These are phyloP conservation scores for Aspergillus viridinutans DNA, from an alignment of 2,329 filamentous ascomycete genomes.

Conservation along the genomic window DNA sequence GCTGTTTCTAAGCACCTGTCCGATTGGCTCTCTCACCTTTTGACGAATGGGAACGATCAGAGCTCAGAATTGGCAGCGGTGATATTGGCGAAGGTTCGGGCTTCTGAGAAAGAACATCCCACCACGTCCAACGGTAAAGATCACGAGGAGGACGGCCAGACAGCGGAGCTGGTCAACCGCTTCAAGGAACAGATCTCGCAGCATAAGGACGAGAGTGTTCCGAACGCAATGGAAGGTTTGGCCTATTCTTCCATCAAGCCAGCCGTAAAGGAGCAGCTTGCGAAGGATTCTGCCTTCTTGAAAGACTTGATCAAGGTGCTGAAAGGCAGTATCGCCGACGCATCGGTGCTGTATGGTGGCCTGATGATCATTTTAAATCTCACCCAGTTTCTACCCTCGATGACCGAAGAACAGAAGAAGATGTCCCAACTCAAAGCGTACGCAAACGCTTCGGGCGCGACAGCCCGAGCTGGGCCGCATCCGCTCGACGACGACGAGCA, in stretches of 20 bases:
- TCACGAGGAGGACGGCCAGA: conserved; percentile 42
- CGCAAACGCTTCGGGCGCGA: conserved; percentile 76
- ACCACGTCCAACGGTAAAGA: conserved; percentile 28
- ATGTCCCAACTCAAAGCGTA: conserved; percentile 92
- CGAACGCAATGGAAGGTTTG: conserved; percentile 80
- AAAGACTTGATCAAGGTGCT: conserved; percentile 58
- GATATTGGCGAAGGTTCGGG: conserved; percentile 63
- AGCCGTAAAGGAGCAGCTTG: conserved; percentile 76
- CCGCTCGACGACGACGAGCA: conserved; percentile 71
- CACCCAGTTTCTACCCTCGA: conserved; percentile 69
- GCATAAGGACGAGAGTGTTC: conserved; percentile 52
- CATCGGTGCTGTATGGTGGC: conserved; percentile 75
- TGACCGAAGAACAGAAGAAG: conserved; percentile 87
- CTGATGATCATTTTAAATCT: conserved; percentile 83
- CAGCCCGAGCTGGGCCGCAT: conserved; percentile 56
- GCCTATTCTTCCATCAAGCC: conserved; percentile 88
- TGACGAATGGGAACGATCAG: conserved; percentile 64
- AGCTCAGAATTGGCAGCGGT: conserved; percentile 59
- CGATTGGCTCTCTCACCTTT: conserved; percentile 81
- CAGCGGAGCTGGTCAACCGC: conserved; percentile 51
- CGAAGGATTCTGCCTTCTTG: conserved; percentile 64
- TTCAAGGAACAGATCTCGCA: conserved; percentile 49
- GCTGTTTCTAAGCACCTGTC: conserved; percentile 79
- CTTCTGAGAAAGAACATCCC: conserved; percentile 29
- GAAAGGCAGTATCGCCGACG: conserved; percentile 53